Percentiles rank a stretch among this genome's conserved stretches.
Evolutionary conservation across 768 basidiomycete genomes (phyloP).

Genomic region (Phlegmacium glaucopus): DNA sequence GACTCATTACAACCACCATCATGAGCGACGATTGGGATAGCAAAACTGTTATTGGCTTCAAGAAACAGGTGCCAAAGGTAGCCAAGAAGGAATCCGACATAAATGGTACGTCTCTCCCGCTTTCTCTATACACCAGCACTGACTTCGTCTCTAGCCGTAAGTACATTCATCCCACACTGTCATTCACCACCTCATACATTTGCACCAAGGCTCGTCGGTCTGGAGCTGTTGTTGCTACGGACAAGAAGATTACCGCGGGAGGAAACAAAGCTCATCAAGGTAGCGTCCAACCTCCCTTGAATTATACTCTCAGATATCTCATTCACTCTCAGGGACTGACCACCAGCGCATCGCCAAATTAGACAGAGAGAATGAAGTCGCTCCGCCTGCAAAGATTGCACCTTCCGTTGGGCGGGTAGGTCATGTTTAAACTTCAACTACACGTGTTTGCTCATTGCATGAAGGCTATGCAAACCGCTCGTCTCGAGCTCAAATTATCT

Average conservation of each 20-base stretch:
- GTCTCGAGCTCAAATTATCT: constrained; percentile 73
- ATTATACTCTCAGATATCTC: background rate
- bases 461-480: constrained; percentile 79
- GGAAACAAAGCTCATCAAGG: constrained; percentile 77
- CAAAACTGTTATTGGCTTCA: constrained; percentile 71
- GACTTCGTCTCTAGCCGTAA: constrained; percentile 44
- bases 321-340: constrained; percentile 66
- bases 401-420: constrained; percentile 69
- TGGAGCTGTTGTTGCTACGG: constrained; percentile 77
- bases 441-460: constrained; percentile 5
- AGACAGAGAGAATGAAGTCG: constrained; percentile 93
- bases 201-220: constrained; percentile 61
- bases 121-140: constrained; percentile 3
- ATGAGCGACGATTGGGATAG: constrained; percentile 70
- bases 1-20: constrained; percentile 19
- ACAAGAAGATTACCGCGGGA: constrained; percentile 71
- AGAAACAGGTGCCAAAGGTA: constrained; percentile 66
- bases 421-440: constrained; percentile 1
- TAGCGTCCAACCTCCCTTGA: constrained; percentile 21
- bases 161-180: constrained; percentile 18
- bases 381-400: constrained; percentile 80
- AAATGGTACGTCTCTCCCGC: constrained; percentile 38
- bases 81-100: constrained; percentile 55
- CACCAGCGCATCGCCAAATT: constrained; percentile 93
- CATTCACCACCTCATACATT: constrained; percentile 5